Percentiles rank a stretch among this genome's conserved stretches.
Evolutionary conservation across 768 basidiomycete genomes (phyloP).

Genomic region (Tricholomella constricta): DNA sequence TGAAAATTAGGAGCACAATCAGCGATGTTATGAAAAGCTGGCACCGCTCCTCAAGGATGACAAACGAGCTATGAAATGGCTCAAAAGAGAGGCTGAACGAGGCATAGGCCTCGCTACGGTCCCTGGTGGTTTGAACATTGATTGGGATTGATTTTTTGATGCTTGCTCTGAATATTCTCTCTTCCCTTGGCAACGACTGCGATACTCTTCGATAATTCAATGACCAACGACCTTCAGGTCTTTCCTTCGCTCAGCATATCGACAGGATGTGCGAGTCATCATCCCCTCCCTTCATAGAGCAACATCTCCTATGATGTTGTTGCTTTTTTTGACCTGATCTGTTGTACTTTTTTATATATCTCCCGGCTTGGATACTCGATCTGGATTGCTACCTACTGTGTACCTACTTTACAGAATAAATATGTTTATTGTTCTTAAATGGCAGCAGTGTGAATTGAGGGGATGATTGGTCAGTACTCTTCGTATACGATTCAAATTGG

Average conservation of each 20-base stretch:
- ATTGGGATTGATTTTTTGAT: constrained; percentile 64
- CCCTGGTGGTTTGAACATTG: constrained; percentile 73
- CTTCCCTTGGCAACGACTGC: constrained; percentile 1
- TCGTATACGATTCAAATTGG: neutral
- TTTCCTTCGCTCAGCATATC: neutral
- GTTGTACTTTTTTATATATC: constrained; percentile 7
- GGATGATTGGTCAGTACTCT: too few relatives aligned
- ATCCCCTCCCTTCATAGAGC: neutral
- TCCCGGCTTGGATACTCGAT: neutral
- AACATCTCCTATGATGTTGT: neutral
- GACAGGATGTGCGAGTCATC: constrained; percentile 5
- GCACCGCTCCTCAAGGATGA: constrained; percentile 72
- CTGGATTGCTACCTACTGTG: neutral
- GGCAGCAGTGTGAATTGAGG: too few relatives aligned
- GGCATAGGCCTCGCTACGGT: constrained; percentile 72
- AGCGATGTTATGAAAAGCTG: constrained; percentile 64
- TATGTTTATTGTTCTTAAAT: neutral
- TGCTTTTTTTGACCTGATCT: neutral
- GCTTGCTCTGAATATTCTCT: neutral
- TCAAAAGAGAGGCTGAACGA: constrained; percentile 74
- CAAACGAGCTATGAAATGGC: constrained; percentile 79
- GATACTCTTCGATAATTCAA: constrained; percentile 8
- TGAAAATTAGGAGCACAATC: constrained; percentile 71
- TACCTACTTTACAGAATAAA: neutral
- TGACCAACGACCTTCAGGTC: neutral